Conservation (phyloP, 352 stramenopile species). For the Globisporangium yorkense region DNA sequence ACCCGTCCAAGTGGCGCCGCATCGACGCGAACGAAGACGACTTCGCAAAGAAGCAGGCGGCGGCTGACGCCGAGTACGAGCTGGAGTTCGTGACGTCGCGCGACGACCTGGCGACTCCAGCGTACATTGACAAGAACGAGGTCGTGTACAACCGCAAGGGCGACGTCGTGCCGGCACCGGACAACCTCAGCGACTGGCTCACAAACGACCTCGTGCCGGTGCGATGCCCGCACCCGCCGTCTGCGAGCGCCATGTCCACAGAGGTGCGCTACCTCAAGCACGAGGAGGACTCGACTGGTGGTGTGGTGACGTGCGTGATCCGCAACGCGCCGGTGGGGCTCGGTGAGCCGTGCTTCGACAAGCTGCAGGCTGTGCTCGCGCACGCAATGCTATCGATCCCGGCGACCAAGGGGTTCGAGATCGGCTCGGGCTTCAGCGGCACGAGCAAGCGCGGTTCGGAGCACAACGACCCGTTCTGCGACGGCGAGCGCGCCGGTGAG, state of each 20-base stretch:
- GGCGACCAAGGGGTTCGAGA: slow-evolving; percentile 99
- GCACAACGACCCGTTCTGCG: slow-evolving; percentile 98
- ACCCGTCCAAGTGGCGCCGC: slow-evolving; percentile 59
- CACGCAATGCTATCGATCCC: slow-evolving; percentile 99
- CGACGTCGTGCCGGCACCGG: slow-evolving; percentile 41
- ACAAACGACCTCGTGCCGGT: slow-evolving; percentile 88
- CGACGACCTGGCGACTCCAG: slow-evolving; percentile 55
- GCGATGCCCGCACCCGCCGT: slow-evolving; percentile 92
- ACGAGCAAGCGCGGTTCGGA: slow-evolving; percentile 95
- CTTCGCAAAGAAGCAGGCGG: slow-evolving; percentile 36
- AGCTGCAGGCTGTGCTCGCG: slow-evolving; percentile 97
- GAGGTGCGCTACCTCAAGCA: slow-evolving; percentile 92
- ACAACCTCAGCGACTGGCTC: slow-evolving; percentile 57
- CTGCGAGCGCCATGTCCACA: slow-evolving; percentile 93
- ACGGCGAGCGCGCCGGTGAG: slow-evolving; percentile 38
- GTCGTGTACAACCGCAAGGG: slow-evolving; percentile 85
- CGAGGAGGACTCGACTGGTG: slow-evolving; percentile 88
- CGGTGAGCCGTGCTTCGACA: slow-evolving; percentile 99
- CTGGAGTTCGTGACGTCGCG: slow-evolving; percentile 51
- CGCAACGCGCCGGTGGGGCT: slow-evolving; percentile 95
- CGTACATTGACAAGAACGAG: slow-evolving; percentile 94
- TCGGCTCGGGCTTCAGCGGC: slow-evolving; percentile 92
- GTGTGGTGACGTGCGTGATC: slow-evolving; percentile 96
- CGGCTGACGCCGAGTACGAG: slow-evolving; percentile 69
- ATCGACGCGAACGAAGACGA: slow-evolving; percentile 27